These are phyloP conservation scores for Epichloe bromicola DNA, from an alignment of 2,329 filamentous ascomycete genomes.

Conservation along the genomic window DNA sequence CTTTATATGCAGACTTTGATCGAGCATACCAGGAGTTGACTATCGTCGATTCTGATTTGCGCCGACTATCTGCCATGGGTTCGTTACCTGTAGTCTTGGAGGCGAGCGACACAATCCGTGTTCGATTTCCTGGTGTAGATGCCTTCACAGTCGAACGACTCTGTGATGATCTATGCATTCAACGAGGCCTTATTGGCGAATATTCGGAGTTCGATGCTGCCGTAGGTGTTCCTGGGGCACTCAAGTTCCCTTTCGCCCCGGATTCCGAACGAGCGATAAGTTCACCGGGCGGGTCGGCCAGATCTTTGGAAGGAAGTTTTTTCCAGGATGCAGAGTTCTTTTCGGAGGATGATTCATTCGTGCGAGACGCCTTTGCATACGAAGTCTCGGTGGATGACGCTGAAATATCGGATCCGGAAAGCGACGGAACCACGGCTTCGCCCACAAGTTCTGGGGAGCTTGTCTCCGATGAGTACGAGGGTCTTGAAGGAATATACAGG, in stretches of 20 bases:
- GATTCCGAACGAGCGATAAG: slow-evolving; percentile 25
- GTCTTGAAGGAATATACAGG: slow-evolving; percentile 42
- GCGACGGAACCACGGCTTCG: slow-evolving; percentile 38
- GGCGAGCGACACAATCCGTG: slow-evolving; percentile 52
- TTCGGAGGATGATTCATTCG: slow-evolving; percentile 21
- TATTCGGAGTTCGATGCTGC: slow-evolving; percentile 59
- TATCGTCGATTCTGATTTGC: slow-evolving; percentile 67
- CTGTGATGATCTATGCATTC: slow-evolving; percentile 77
- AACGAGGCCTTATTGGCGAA: slow-evolving; percentile 64
- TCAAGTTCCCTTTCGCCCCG: slow-evolving; percentile 80
- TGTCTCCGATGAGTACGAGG: slow-evolving; percentile 37
- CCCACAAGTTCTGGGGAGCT: slow-evolving; percentile 31
- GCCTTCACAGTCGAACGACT: slow-evolving; percentile 67
- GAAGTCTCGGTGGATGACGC: slow-evolving; percentile 31
- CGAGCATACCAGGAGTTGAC: slow-evolving; percentile 75
- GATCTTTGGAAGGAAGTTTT: slow-evolving; percentile 30
- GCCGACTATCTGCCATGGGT: slow-evolving; percentile 61
- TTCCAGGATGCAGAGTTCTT: slow-evolving; percentile 23
- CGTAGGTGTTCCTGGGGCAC: slow-evolving; percentile 57
- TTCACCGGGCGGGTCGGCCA: slow-evolving; percentile 35
- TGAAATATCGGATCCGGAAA: slow-evolving; percentile 35
- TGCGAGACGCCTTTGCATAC: slow-evolving; percentile 27
- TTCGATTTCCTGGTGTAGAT: slow-evolving; percentile 88
- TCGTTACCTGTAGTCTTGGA: slow-evolving; percentile 72
- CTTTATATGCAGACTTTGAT: slow-evolving; percentile 78